These are phyloP conservation scores for Eucalyptus caleyi DNA, from an alignment of 345 rosid species.

Conservation along the genomic window DNA sequence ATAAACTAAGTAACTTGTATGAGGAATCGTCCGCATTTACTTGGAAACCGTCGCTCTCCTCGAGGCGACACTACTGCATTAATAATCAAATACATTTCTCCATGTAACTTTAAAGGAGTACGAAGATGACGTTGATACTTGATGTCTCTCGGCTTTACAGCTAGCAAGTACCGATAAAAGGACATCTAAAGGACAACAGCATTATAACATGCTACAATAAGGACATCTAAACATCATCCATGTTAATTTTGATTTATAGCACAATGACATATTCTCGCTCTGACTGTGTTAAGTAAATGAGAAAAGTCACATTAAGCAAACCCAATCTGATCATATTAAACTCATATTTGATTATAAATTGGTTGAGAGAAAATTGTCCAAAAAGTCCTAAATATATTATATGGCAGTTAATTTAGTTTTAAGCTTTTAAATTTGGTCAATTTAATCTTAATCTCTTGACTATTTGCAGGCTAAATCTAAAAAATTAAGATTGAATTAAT, in stretches of 20 bases:
- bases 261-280: too few relatives aligned
- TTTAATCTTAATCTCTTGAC: too few relatives aligned
- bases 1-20: not conserved
- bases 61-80: not conserved
- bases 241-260: not conserved
- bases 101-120: not conserved
- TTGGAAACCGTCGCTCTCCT: not conserved
- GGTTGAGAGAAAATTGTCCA: not conserved
- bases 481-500: too few relatives aligned
- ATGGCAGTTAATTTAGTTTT: too few relatives aligned
- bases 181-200: not conserved
- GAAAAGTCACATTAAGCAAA: too few relatives aligned
- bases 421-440: too few relatives aligned
- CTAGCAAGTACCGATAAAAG: not conserved
- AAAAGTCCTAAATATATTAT: too few relatives aligned
- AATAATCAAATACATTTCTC: not conserved
- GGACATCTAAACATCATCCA: not conserved
- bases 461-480: rapidly evolving
- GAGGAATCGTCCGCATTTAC: not conserved
- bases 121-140: not conserved
- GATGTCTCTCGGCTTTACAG: not conserved
- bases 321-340: too few relatives aligned
- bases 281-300: too few relatives aligned
- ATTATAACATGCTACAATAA: not conserved
- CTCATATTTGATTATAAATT: not conserved